A percentile compares a stretch with the other conserved stretches of the same genome.
Conservation (phyloP, 805 yeast species). For the Starmerella powellii region DNA sequence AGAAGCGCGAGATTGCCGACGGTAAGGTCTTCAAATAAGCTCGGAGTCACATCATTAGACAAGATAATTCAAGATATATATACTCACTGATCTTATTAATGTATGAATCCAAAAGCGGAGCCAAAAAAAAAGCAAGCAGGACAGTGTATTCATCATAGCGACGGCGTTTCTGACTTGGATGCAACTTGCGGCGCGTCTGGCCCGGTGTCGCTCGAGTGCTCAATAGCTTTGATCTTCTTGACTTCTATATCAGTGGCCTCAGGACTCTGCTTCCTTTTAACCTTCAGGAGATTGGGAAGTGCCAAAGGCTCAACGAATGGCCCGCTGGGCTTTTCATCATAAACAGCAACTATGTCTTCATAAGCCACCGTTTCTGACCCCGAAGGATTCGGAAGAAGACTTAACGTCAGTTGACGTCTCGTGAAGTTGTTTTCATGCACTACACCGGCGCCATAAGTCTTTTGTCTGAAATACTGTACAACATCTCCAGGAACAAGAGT, state of each 20-base stretch:
- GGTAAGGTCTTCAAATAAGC: slow-evolving; percentile 92
- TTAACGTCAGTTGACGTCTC: slow-evolving; percentile 20
- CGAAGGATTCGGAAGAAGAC: slow-evolving; percentile 19
- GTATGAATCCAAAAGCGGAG: too few species aligned
- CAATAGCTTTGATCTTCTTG: background rate
- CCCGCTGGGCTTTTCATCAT: slow-evolving; percentile 5
- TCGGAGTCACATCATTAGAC: too few species aligned
- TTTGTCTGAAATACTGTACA: slow-evolving; percentile 24
- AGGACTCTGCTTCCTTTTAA: background rate
- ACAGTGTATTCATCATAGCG: too few species aligned
- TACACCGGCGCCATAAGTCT: slow-evolving; percentile 23
- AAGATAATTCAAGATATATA: too few species aligned
- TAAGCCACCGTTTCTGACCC: slow-evolving; percentile 21
- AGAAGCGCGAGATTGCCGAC: slow-evolving; percentile 77
- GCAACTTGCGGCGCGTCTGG: too few species aligned
- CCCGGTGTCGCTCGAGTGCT: too few species aligned
- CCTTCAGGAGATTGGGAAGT: too few species aligned
- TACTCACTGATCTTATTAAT: too few species aligned
- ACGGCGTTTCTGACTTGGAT: too few species aligned
- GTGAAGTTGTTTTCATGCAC: slow-evolving; percentile 22
- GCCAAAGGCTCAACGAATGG: slow-evolving; percentile 8
- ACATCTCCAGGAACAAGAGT: slow-evolving; percentile 25
- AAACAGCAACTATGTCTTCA: slow-evolving; percentile 17
- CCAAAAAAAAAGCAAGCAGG: too few species aligned
- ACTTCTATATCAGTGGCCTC: too few species aligned